Evolutionary conservation across 106 monocot species (phyloP).

Genomic region (Acorus calamus): DNA sequence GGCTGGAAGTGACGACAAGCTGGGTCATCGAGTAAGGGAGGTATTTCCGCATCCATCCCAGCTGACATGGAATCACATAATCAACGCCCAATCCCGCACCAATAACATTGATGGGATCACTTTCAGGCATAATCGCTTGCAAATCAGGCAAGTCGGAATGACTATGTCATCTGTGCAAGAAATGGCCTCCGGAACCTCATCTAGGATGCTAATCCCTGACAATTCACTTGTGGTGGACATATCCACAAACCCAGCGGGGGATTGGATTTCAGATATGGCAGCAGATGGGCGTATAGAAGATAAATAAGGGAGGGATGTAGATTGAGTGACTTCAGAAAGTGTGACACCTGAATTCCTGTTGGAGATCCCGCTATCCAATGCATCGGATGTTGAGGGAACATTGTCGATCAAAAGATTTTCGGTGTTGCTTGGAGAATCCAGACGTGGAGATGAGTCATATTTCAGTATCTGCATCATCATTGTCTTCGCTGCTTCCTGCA

Average conservation of each 20-base stretch:
- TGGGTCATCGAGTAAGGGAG: not conserved
- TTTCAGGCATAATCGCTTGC: conserved; percentile 7
- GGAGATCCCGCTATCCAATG: conserved; percentile 16
- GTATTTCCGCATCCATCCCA: conserved; percentile 3
- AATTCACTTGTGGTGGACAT: not conserved
- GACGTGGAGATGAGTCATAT: conserved; percentile 15
- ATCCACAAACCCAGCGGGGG: conserved; percentile 1
- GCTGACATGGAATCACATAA: not conserved
- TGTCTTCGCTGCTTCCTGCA: conserved; percentile 21
- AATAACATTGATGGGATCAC: not conserved
- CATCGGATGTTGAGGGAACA: conserved; percentile 6
- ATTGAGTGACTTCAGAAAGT: conserved; percentile 21
- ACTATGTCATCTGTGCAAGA: not conserved
- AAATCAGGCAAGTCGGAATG: conserved; percentile 7
- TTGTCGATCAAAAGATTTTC: conserved; percentile 21
- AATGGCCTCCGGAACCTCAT: conserved; percentile 12
- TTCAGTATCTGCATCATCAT: conserved; percentile 38
- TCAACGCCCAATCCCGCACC: conserved; percentile 4
- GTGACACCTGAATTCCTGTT: conserved; percentile 21
- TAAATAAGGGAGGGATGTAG: conserved; percentile 8
- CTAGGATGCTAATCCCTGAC: conserved; percentile 4
- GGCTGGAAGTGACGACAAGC: conserved; percentile 2
- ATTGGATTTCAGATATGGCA: conserved; percentile 20
- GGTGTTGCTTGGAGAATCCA: conserved; percentile 20
- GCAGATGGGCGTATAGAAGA: conserved; percentile 14